Conservation (phyloP, 495 filamentous ascomycete species). For the Xylaria bambusicola region DNA sequence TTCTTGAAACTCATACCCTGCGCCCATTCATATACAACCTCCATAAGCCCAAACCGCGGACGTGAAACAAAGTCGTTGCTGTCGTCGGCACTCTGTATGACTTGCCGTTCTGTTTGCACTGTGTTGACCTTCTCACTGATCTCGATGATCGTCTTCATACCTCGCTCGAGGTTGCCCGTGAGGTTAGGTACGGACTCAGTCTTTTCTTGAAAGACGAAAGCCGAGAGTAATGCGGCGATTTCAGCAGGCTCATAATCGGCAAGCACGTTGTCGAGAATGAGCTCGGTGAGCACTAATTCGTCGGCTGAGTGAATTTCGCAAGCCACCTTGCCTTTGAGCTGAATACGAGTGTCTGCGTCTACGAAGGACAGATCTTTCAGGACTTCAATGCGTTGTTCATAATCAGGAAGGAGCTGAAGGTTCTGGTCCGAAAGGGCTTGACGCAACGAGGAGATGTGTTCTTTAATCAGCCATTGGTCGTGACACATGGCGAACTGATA, state of each 20-base stretch:
- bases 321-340: conserved; percentile 96
- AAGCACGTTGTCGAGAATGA: conserved; percentile 94
- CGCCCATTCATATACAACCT: conserved; percentile 99
- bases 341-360: conserved; percentile 77
- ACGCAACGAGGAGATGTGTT: conserved; percentile 82
- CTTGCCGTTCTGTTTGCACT: conserved; percentile 83
- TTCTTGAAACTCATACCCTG: conserved; percentile 97
- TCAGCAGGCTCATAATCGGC: conserved; percentile 95
- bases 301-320: conserved; percentile 98
- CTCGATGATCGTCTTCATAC: conserved; percentile 79
- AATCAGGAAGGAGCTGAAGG: conserved; percentile 94
- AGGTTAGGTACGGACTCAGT: conserved; percentile 83
- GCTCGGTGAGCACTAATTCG: conserved; percentile 94
- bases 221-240: conserved; percentile 89
- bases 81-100: conserved; percentile 85
- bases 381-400: conserved; percentile 90
- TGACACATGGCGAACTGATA: conserved; percentile 87
- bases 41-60: conserved; percentile 88
- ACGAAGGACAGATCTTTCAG: conserved; percentile 89
- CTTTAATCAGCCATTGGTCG: conserved; percentile 90
- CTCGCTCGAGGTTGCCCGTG: conserved; percentile 78
- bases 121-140: conserved; percentile 90
- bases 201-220: conserved; percentile 99
- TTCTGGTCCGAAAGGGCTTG: conserved; percentile 94
- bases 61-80: conserved; percentile 86